These are phyloP conservation scores for Nyssa sinensis DNA, from an alignment of 148 eudicot species.

Conservation along the genomic window DNA sequence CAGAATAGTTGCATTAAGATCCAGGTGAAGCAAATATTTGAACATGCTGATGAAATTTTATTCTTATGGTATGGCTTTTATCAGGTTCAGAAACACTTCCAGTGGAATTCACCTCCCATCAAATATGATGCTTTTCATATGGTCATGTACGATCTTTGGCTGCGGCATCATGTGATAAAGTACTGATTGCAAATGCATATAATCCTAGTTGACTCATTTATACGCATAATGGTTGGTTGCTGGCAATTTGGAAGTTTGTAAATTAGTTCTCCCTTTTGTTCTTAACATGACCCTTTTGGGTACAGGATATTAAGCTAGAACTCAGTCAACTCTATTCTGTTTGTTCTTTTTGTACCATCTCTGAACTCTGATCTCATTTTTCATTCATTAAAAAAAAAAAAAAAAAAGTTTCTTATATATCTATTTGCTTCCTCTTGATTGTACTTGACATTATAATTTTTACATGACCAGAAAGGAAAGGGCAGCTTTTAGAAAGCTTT, in stretches of 20 bases:
- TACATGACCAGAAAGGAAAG: not conserved
- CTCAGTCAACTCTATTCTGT: not conserved
- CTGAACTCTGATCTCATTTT: not conserved
- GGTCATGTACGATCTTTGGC: constrained; percentile 59
- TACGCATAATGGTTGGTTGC: not conserved
- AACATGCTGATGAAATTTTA: not conserved
- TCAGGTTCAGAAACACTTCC: constrained; percentile 54
- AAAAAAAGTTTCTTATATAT: too few species aligned
- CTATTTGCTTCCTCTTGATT: not conserved
- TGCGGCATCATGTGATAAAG: constrained; percentile 46
- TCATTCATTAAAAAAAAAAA: not conserved
- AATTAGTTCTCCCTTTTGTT: not conserved
- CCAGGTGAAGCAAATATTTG: not conserved
- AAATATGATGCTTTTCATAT: constrained; percentile 54
- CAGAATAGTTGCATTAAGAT: not conserved
- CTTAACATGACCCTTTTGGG: not conserved
- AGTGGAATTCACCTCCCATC: constrained; percentile 49
- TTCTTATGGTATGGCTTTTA: not conserved
- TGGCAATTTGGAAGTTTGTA: not conserved
- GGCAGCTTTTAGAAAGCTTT: not conserved
- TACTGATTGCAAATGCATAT: constrained; percentile 24
- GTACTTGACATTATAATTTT: not conserved
- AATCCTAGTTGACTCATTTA: not conserved
- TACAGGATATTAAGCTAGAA: not conserved
- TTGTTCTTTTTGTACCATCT: not conserved